phyloP scores from a whole-genome alignment of 2,329 filamentous ascomycete genomes.

The Trichoderma koningii region DNA sequence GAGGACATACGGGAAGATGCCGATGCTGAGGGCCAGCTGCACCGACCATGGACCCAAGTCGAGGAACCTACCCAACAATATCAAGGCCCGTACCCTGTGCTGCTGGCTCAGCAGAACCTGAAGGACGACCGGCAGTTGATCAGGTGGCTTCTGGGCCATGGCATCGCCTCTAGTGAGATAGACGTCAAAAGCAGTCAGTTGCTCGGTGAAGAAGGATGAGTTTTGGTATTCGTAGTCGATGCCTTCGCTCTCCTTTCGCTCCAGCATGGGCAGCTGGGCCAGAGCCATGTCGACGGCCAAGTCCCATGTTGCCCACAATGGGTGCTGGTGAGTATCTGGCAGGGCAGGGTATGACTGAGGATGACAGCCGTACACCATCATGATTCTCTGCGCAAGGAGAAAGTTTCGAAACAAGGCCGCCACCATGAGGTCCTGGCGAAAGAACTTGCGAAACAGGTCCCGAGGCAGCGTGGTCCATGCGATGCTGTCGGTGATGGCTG shows the following conservation, averaged over 20 bases:
- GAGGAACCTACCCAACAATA: slow-evolving; percentile 88
- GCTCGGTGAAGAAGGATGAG: slow-evolving; percentile 94
- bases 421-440: slow-evolving; percentile 98
- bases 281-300: slow-evolving; percentile 94
- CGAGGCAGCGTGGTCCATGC: slow-evolving; percentile 95
- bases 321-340: slow-evolving; percentile 93
- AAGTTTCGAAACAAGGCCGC: slow-evolving; percentile 96
- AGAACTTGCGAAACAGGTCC: slow-evolving; percentile 92
- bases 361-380: slow-evolving; percentile 94
- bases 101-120: slow-evolving; percentile 96
- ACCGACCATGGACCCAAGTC: slow-evolving; percentile 98
- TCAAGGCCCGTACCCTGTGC: slow-evolving; percentile 85
- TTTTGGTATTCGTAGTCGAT: slow-evolving; percentile 89
- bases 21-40: slow-evolving; percentile 95
- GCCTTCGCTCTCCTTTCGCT: slow-evolving; percentile 72
- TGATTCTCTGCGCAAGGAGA: slow-evolving; percentile 88
- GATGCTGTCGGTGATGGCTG: slow-evolving; percentile 97
- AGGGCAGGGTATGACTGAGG: slow-evolving; percentile 88
- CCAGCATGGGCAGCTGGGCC: slow-evolving; percentile 82
- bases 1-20: slow-evolving; percentile 98
- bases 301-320: slow-evolving; percentile 97
- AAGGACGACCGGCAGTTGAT: slow-evolving; percentile 93
- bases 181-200: slow-evolving; percentile 94
- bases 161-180: slow-evolving; percentile 82
- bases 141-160: slow-evolving; percentile 81